A percentile compares a stretch with the other conserved stretches of the same genome.
These are phyloP conservation scores for Fusarium illudens DNA, from an alignment of 2,329 filamentous ascomycete species.

Conservation along the genomic window DNA sequence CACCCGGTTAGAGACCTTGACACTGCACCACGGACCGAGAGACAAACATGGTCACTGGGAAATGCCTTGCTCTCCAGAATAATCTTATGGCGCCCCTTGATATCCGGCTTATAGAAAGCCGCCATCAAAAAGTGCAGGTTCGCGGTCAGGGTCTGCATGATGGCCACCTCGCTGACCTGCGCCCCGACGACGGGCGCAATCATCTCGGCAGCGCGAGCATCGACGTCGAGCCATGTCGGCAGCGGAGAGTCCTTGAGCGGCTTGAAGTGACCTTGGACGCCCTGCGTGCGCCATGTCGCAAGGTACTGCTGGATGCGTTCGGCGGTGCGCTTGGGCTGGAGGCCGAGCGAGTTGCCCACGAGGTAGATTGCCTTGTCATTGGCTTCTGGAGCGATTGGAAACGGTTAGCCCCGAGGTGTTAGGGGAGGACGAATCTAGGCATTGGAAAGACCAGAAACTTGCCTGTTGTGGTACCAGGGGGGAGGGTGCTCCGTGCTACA, in stretches of 20 bases:
- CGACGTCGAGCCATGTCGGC: conserved; percentile 77
- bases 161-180: conserved; percentile 72
- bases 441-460: neutral
- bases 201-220: conserved; percentile 71
- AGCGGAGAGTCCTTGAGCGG: conserved; percentile 71
- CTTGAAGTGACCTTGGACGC: conserved; percentile 82
- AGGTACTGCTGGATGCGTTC: conserved; percentile 74
- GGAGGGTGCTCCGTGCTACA: conserved; percentile 42
- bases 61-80: conserved; percentile 86
- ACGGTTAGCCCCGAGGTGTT: neutral
- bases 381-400: conserved; percentile 6
- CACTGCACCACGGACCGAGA: too few relatives aligned
- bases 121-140: conserved; percentile 82
- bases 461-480: conserved; percentile 11
- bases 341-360: conserved; percentile 84
- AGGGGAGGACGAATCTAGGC: neutral
- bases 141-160: conserved; percentile 84
- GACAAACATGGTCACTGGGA: conserved; percentile 76
- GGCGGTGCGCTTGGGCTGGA: conserved; percentile 71
- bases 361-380: conserved; percentile 68
- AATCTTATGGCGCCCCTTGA: conserved; percentile 69
- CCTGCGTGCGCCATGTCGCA: conserved; percentile 80
- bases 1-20: conserved; percentile 8
- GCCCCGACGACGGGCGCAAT: conserved; percentile 77
- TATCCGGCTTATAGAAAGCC: conserved; percentile 78